Evolutionary conservation across 2,329 filamentous ascomycete genomes (phyloP).

Genomic region (Fusarium sp.): DNA sequence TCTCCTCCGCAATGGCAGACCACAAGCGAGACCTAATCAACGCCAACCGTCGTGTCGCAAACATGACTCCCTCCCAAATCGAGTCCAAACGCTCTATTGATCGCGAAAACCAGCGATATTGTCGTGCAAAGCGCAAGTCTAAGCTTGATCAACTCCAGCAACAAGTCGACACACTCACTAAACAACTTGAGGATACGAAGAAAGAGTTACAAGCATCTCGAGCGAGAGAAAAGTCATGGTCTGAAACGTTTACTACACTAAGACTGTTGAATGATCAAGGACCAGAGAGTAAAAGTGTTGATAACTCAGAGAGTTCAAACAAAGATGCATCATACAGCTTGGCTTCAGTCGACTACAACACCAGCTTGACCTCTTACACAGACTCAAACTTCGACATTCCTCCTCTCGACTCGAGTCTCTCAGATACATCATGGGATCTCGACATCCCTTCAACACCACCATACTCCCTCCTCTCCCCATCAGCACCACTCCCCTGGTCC

Average conservation of each 20-base stretch:
- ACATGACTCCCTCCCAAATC: conserved; percentile 43
- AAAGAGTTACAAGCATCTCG: background rate
- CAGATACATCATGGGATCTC: conserved; percentile 20
- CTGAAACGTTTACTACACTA: background rate
- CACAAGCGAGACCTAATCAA: conserved; percentile 23
- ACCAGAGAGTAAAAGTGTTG: no score
- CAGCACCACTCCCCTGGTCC: conserved; percentile 28
- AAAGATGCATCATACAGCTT: conserved; percentile 8
- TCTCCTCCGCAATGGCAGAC: background rate
- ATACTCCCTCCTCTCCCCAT: conserved; percentile 6
- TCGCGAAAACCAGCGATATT: conserved; percentile 46
- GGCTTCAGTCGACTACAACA: conserved; percentile 23
- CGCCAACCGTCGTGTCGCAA: conserved; percentile 38
- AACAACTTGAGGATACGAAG: background rate
- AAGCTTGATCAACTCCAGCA: conserved; percentile 1
- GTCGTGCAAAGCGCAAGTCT: conserved; percentile 43
- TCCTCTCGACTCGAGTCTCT: conserved; percentile 10
- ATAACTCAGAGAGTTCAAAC: background rate
- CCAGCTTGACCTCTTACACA: conserved; percentile 22
- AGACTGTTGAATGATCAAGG: background rate
- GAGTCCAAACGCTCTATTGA: conserved; percentile 49
- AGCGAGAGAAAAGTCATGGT: background rate
- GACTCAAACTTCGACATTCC: conserved; percentile 2
- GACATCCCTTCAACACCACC: conserved; percentile 6
- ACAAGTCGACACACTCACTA: background rate